A percentile compares a stretch with the other conserved stretches of the same genome.
Evolutionary conservation across 257 asterid species (phyloP).

Genomic region (Solanum paucissectum): DNA sequence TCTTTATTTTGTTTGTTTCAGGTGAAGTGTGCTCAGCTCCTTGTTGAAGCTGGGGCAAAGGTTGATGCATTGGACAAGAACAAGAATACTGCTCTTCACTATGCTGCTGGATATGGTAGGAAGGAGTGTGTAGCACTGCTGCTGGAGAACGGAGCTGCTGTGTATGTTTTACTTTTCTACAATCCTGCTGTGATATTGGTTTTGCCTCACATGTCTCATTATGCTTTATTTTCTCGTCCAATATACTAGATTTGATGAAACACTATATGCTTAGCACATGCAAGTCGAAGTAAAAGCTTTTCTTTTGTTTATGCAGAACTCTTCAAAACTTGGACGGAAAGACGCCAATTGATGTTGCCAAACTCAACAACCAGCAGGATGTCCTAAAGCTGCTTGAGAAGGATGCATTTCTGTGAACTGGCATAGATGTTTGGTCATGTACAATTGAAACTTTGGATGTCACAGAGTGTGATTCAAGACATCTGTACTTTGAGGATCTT

Average conservation of each 20-base stretch:
- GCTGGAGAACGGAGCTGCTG: conserved; percentile 92
- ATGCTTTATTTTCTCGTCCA: neutral
- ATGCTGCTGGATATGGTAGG: conserved; percentile 97
- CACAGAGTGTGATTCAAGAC: conserved; percentile 9
- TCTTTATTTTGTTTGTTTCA: conserved; percentile 15
- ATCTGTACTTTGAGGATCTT: neutral
- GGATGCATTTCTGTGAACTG: conserved; percentile 71
- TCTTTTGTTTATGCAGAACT: conserved; percentile 42
- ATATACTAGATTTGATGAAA: neutral
- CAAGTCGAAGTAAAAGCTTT: neutral
- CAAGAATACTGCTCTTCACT: conserved; percentile 97
- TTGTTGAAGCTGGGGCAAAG: conserved; percentile 92
- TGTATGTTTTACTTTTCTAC: conserved; percentile 41
- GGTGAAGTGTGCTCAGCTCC: conserved; percentile 88
- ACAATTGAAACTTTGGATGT: conserved; percentile 14
- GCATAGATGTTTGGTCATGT: neutral
- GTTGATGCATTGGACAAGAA: conserved; percentile 92
- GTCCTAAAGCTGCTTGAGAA: conserved; percentile 87
- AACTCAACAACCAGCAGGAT: conserved; percentile 76
- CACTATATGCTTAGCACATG: neutral
- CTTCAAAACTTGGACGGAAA: conserved; percentile 95
- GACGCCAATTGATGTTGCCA: conserved; percentile 95
- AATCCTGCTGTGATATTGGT: neutral
- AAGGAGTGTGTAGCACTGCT: conserved; percentile 94
- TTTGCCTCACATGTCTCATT: neutral